Percentiles rank a stretch among this genome's conserved stretches.
Conservation (phyloP, 2,329 filamentous ascomycete genomes). For the Penicillium expansum region DNA sequence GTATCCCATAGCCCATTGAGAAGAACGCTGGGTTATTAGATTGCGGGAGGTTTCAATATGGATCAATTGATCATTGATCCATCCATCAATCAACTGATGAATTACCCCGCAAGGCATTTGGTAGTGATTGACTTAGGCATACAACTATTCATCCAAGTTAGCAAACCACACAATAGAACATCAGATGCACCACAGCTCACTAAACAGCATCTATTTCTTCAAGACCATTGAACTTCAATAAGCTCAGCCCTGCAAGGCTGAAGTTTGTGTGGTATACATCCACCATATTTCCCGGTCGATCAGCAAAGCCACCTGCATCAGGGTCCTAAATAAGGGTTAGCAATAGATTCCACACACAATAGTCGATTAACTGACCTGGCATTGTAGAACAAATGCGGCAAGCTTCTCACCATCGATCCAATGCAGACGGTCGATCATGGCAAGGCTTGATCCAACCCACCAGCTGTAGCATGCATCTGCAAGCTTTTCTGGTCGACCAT, state of each 20-base stretch:
- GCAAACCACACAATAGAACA: neutral
- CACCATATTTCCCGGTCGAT: constrained; percentile 89
- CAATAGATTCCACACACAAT: neutral
- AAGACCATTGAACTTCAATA: constrained; percentile 73
- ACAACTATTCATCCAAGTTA: constrained; percentile 49
- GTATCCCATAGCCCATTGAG: constrained; percentile 63
- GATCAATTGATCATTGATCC: neutral
- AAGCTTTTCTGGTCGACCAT: constrained; percentile 90
- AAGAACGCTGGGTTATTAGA: constrained; percentile 64
- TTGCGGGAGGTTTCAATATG: constrained; percentile 55
- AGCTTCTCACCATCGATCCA: constrained; percentile 90
- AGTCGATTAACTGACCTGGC: constrained; percentile 57
- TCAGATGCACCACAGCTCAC: constrained; percentile 46
- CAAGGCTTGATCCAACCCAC: constrained; percentile 93
- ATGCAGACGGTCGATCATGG: constrained; percentile 81
- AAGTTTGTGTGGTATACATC: constrained; percentile 97
- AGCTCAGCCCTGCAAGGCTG: constrained; percentile 80
- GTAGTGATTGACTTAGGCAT: constrained; percentile 68
- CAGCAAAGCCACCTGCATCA: constrained; percentile 79
- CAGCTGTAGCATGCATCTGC: constrained; percentile 99
- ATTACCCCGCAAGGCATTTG: constrained; percentile 52
- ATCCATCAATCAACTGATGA: constrained; percentile 5
- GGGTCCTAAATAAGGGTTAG: constrained; percentile 56
- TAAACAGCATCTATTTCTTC: constrained; percentile 85
- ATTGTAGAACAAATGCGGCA: constrained; percentile 76